phyloP scores from a whole-genome alignment of 148 eudicot genomes.

The Cornus kousa region DNA sequence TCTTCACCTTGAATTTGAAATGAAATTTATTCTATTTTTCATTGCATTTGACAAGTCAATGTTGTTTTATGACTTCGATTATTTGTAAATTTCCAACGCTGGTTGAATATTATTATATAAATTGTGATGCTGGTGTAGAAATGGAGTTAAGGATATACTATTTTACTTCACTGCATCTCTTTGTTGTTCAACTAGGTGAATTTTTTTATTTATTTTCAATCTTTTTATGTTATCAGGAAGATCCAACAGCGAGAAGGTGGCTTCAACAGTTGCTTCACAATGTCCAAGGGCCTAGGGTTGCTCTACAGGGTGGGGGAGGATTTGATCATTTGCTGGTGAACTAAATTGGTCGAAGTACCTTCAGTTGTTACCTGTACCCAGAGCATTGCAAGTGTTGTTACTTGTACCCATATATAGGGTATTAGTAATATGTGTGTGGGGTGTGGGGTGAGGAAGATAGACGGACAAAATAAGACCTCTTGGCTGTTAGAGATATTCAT shows the following conservation, averaged over 20 bases:
- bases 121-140: neutral
- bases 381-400: neutral
- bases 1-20: no score
- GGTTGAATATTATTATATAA: neutral
- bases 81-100: neutral
- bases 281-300: constrained; percentile 60
- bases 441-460: neutral
- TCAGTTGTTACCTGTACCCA: neutral
- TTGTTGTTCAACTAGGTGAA: neutral
- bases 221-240: constrained; percentile 56
- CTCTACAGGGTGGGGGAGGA: constrained; percentile 62
- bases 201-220: neutral
- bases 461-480: neutral
- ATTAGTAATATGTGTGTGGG: no score
- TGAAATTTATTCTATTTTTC: neutral
- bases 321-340: constrained; percentile 64
- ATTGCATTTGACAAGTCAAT: neutral
- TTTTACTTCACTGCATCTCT: neutral
- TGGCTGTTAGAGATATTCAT: neutral
- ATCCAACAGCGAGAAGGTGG: constrained; percentile 91
- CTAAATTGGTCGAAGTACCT: constrained; percentile 7
- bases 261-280: constrained; percentile 75
- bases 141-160: neutral
- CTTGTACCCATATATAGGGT: neutral
- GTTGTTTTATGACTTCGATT: neutral